Conservation (phyloP, 1,284 basidiomycete genomes). For the Trichosporon sp. region DNA sequence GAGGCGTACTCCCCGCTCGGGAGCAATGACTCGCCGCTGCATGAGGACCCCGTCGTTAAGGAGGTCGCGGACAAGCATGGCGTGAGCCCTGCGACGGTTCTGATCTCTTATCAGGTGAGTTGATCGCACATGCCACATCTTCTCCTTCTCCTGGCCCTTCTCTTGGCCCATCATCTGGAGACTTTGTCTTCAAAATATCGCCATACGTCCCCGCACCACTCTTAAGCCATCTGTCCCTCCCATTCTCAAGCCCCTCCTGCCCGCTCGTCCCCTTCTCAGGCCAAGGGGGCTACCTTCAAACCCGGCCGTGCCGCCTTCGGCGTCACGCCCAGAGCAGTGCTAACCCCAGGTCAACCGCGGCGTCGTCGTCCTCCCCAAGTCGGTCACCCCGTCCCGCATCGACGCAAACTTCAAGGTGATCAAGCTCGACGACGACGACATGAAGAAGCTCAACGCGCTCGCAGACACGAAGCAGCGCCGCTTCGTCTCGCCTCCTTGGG, state of each 20-base stretch:
- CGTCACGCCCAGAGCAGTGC: no score
- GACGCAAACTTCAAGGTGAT: slow-evolving; percentile 38
- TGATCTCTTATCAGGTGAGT: slow-evolving; percentile 39
- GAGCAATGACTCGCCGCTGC: slow-evolving; percentile 60
- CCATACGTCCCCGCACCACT: no score
- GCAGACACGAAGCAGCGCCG: slow-evolving; percentile 61
- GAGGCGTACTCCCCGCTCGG: slow-evolving; percentile 83
- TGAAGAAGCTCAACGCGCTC: slow-evolving; percentile 60
- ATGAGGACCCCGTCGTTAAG: slow-evolving; percentile 61
- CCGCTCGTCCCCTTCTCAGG: no score
- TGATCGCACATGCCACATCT: no score
- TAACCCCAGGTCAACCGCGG: slow-evolving; percentile 48
- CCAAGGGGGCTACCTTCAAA: no score
- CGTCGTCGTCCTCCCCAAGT: slow-evolving; percentile 66
- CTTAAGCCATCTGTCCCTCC: no score
- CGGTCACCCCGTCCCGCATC: slow-evolving; percentile 62
- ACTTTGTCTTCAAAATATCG: no score
- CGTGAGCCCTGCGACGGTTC: slow-evolving; percentile 55
- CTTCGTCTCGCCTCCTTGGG: slow-evolving; percentile 42
- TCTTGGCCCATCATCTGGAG: no score
- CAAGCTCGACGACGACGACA: slow-evolving; percentile 57
- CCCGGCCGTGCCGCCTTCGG: no score
- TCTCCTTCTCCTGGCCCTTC: no score
- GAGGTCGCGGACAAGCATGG: slow-evolving; percentile 61
- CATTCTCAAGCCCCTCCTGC: no score